phyloP scores from a whole-genome alignment of 2,329 filamentous ascomycete species.

The Trichoderma atroviride region DNA sequence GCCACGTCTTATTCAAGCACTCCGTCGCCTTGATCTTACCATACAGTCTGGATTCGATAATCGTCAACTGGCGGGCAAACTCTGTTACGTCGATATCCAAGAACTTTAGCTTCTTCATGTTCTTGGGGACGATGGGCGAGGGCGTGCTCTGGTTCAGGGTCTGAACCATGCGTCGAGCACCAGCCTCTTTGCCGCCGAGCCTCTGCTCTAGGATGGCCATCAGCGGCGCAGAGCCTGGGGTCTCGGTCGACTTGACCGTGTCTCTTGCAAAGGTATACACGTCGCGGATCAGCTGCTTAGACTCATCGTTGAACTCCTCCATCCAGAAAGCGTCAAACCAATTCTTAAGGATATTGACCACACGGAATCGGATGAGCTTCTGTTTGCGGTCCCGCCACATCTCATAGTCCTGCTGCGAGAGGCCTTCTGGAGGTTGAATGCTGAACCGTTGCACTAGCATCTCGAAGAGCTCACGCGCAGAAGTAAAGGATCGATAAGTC shows the following conservation, averaged over 20 bases:
- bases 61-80: slow-evolving; percentile 95
- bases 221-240: slow-evolving; percentile 80
- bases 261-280: slow-evolving; percentile 91
- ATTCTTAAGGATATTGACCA: slow-evolving; percentile 96
- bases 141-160: slow-evolving; percentile 83
- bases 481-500: slow-evolving; percentile 94
- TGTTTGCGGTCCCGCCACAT: slow-evolving; percentile 93
- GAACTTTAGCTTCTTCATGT: slow-evolving; percentile 99
- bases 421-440: slow-evolving; percentile 84
- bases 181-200: slow-evolving; percentile 82
- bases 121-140: slow-evolving; percentile 90
- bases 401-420: slow-evolving; percentile 76
- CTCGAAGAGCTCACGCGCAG: slow-evolving; percentile 87
- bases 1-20: slow-evolving; percentile 98
- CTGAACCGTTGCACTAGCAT: slow-evolving; percentile 88
- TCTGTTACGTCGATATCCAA: slow-evolving; percentile 94
- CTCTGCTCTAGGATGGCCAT: slow-evolving; percentile 89
- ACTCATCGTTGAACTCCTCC: slow-evolving; percentile 86
- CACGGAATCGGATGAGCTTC: slow-evolving; percentile 90
- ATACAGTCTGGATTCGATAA: slow-evolving; percentile 93
- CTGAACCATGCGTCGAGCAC: slow-evolving; percentile 81
- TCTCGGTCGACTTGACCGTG: slow-evolving; percentile 89
- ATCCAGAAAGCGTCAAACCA: slow-evolving; percentile 99
- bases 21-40: slow-evolving; percentile 95
- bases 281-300: slow-evolving; percentile 80